Conservation (phyloP, 2,329 filamentous ascomycete species). For the Penicillium vulpinum region DNA sequence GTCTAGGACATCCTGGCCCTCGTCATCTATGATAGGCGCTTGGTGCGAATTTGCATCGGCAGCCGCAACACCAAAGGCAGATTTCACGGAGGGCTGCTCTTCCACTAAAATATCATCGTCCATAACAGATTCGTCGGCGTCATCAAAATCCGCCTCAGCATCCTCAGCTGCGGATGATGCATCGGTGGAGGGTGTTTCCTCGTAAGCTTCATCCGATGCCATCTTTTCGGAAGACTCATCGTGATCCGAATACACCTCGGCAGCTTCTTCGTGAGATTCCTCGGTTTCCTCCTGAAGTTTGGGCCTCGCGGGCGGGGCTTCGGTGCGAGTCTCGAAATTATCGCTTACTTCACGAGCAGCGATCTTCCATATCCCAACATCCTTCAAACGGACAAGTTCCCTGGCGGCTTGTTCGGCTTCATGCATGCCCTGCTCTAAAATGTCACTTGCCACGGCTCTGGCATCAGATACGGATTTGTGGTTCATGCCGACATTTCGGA, state of each 20-base stretch:
- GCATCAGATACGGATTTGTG: constrained; percentile 71
- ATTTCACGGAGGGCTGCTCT: constrained; percentile 42
- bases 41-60: constrained; percentile 18
- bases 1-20: constrained; percentile 49
- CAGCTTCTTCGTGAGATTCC: constrained; percentile 11
- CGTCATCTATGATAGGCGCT: constrained; percentile 45
- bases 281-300: constrained; percentile 24
- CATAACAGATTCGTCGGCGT: constrained; percentile 5
- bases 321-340: constrained; percentile 70
- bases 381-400: constrained; percentile 77
- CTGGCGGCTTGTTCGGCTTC: constrained; percentile 75
- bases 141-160: not conserved
- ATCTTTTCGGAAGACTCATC: constrained; percentile 1
- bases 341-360: constrained; percentile 70
- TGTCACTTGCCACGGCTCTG: constrained; percentile 64
- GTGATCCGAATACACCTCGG: constrained; percentile 7
- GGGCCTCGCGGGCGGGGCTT: constrained; percentile 33
- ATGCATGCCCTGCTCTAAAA: constrained; percentile 78
- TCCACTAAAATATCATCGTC: constrained; percentile 46
- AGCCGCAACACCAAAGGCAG: constrained; percentile 23
- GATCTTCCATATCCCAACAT: constrained; percentile 83
- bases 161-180: not conserved
- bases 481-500: constrained; percentile 71
- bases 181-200: not conserved
- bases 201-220: constrained; percentile 3